Conservation (phyloP, 2,329 filamentous ascomycete genomes). For the Bipolaris victoriae region DNA sequence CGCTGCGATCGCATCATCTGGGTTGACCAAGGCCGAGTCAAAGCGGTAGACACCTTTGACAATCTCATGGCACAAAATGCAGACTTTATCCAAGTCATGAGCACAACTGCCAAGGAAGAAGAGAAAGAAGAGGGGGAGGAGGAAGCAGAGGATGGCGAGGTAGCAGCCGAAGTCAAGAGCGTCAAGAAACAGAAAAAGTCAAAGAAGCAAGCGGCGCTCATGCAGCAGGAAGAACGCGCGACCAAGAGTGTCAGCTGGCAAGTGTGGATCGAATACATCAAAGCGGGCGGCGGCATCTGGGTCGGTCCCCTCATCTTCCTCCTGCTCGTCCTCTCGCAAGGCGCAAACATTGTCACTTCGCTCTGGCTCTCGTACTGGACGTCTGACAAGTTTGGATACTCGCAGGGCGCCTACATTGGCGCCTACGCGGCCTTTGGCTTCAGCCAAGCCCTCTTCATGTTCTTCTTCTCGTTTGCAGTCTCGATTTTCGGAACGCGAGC, state of each 20-base stretch:
- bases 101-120: constrained; percentile 72
- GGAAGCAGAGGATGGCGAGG: constrained; percentile 58
- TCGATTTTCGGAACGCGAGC: constrained; percentile 81
- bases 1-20: constrained; percentile 91
- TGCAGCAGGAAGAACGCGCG: constrained; percentile 76
- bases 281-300: constrained; percentile 73
- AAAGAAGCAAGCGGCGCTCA: constrained; percentile 64
- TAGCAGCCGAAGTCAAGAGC: constrained; percentile 62
- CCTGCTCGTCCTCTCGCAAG: constrained; percentile 75
- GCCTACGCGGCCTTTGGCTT: constrained; percentile 35
- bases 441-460: constrained; percentile 58
- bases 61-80: constrained; percentile 80
- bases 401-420: constrained; percentile 73
- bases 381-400: constrained; percentile 73
- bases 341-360: constrained; percentile 83
- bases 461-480: constrained; percentile 77
- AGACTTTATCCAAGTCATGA: constrained; percentile 84
- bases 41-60: constrained; percentile 86
- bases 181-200: constrained; percentile 54
- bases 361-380: constrained; percentile 97
- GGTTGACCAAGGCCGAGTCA: constrained; percentile 85
- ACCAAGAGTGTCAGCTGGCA: constrained; percentile 78
- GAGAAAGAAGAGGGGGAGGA: constrained; percentile 53
- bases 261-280: constrained; percentile 79
- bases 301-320: constrained; percentile 69